Percentiles rank a stretch among this genome's conserved stretches.
phyloP scores from a whole-genome alignment of 176 grass and related monocot genomes.

The Alloteropsis semialata region DNA sequence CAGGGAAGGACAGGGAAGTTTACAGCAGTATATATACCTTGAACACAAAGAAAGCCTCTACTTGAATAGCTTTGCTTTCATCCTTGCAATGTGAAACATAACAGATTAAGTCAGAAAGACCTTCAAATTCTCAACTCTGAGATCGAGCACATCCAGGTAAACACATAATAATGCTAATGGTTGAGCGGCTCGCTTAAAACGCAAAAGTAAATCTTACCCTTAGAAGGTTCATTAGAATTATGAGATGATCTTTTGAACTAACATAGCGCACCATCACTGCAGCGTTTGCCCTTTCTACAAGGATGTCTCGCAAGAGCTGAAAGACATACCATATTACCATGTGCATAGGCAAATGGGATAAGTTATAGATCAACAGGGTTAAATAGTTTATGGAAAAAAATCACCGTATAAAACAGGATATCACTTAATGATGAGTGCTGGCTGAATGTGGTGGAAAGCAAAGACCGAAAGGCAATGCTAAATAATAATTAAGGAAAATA shows the following conservation, averaged over 20 bases:
- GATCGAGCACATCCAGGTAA: neutral
- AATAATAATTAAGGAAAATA: neutral
- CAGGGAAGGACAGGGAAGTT: too few relatives aligned
- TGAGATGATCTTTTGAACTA: conserved; percentile 57
- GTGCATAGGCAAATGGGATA: neutral
- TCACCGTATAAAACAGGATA: neutral
- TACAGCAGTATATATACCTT: conserved; percentile 30
- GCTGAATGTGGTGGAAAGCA: neutral
- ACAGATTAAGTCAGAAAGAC: neutral
- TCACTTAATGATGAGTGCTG: neutral
- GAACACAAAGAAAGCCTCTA: conserved; percentile 65
- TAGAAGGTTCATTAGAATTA: conserved; percentile 67
- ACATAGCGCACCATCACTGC: conserved; percentile 52
- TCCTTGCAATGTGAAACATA: conserved; percentile 33
- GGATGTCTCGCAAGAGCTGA: conserved; percentile 67
- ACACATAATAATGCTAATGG: neutral
- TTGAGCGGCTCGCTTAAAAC: neutral
- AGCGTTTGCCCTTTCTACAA: conserved; percentile 55
- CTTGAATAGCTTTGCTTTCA: conserved; percentile 54
- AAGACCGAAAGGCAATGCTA: neutral
- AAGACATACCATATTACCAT: neutral
- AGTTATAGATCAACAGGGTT: neutral
- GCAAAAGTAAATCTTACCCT: conserved; percentile 32
- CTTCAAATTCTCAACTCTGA: neutral
- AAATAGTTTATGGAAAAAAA: neutral